These are phyloP conservation scores for Arabis alpina DNA, from an alignment of 345 rosid species.

Conservation along the genomic window DNA sequence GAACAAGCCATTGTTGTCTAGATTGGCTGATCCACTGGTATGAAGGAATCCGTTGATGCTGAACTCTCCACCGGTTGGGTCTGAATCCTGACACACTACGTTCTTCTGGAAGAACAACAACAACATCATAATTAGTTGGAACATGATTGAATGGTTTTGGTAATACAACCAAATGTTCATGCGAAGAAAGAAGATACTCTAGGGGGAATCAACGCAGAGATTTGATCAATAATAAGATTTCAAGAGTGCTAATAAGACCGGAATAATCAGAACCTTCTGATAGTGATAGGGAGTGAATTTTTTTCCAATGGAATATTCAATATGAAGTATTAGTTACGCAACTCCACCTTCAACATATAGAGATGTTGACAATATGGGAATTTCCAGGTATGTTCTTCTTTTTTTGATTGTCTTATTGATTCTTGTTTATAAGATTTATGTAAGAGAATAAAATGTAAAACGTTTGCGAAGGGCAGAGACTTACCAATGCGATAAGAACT, in stretches of 20 bases:
- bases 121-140: background rate
- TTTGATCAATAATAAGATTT: background rate
- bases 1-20: slow-evolving; percentile 30
- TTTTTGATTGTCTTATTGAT: too few species aligned
- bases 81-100: background rate
- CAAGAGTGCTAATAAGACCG: background rate
- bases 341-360: too few species aligned
- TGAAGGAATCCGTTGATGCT: slow-evolving; percentile 25
- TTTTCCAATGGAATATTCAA: too few species aligned
- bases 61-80: slow-evolving; percentile 46
- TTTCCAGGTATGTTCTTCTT: too few species aligned
- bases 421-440: too few species aligned
- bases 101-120: slow-evolving; percentile 18
- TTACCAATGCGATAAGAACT: background rate
- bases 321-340: too few species aligned
- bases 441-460: too few species aligned
- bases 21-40: slow-evolving; percentile 43
- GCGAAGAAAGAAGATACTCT: slow-evolving; percentile 15
- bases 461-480: too few species aligned
- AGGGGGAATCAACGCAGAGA: background rate
- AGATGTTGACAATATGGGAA: too few species aligned
- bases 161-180: background rate
- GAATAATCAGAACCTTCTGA: background rate
- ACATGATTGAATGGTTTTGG: slow-evolving; percentile 1
- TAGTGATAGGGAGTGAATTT: background rate